Percentiles rank a stretch among this genome's conserved stretches.
phyloP scores from a whole-genome alignment of 805 yeast genomes.

The Candida methanosorbosa region DNA sequence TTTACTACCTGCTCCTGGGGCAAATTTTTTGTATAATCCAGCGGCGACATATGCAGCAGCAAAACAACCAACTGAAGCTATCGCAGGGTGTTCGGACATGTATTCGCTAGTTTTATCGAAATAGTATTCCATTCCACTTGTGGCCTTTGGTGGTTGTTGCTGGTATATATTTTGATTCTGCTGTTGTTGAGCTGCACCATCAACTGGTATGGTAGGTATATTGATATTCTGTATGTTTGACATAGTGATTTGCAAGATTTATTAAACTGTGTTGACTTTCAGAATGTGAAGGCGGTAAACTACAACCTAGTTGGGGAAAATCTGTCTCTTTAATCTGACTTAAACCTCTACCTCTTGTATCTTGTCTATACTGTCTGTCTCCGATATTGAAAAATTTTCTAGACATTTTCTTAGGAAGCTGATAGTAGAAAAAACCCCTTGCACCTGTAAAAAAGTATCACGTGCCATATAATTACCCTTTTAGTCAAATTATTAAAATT shows the following conservation, averaged over 20 bases:
- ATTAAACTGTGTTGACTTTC: too few relatives aligned
- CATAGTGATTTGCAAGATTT: conserved; percentile 5
- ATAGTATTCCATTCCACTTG: conserved; percentile 47
- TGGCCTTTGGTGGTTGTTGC: conserved; percentile 13
- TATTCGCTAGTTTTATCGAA: conserved; percentile 52
- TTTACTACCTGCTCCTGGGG: conserved; percentile 59
- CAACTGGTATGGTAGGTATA: conserved; percentile 47
- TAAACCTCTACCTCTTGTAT: too few relatives aligned
- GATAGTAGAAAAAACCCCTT: too few relatives aligned
- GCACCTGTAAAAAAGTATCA: too few relatives aligned
- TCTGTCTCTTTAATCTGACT: too few relatives aligned
- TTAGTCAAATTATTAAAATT: too few relatives aligned
- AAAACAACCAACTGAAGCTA: conserved; percentile 63
- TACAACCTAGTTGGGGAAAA: too few relatives aligned
- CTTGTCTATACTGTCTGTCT: too few relatives aligned
- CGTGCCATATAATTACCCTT: too few relatives aligned
- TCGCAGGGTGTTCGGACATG: conserved; percentile 69
- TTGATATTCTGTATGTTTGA: conserved; percentile 32
- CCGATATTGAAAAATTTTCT: too few relatives aligned
- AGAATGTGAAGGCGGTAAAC: neutral
- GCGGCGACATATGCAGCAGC: conserved; percentile 56
- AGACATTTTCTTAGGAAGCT: too few relatives aligned
- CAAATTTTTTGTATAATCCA: conserved; percentile 55
- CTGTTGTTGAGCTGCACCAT: conserved; percentile 33
- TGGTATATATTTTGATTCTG: conserved; percentile 17